Evolutionary conservation across 2,329 filamentous ascomycete species (phyloP), one percentile per base, ranked within the genome.

Genomic region (Epicoccum nigrum): DNA sequence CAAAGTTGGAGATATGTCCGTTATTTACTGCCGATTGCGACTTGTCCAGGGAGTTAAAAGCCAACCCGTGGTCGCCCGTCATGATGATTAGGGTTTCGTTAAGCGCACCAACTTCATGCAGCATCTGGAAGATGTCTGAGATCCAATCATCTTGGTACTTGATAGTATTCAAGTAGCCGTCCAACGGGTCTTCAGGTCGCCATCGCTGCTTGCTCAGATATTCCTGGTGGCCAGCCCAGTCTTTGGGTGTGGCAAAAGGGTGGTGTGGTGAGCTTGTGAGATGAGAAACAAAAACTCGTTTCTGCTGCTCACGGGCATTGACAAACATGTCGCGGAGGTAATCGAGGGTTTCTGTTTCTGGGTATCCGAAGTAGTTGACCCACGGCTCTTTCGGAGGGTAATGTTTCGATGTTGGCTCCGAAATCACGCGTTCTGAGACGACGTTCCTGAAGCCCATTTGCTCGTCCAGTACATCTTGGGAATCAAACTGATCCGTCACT

Each of bases 71-170:
- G 33, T 60, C 57, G 3, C 57, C 57, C 15, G 57, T 60, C 43
- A 60, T 56, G 4, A 60, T 37, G 8, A 60, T 32, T 4, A 60
- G 50, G 6, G 57, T 60, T 11, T 60, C 55, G 4, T 58, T 46
- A 19, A 60, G 51, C 25, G 50, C 51, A 19, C 52, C 51, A 11
- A 56, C 38, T 4, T 60, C 54, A 27, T 60, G 45, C 16, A 60
- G 20, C 57, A 60, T 60, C 13, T 60, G 45, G 40, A 60, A 58
- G 16, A 60, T 51, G 8, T 58, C 45, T 15, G 57, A 55, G 9
- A 60, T 47, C 57, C 57, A 60, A 5, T 58, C 39, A 25, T 60
- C 57, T 31, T 60, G 57, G 25, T 50, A 60, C 9, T 58, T 54
- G 34, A 60, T 60, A 1, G 57, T 58, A 27, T 60, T 60, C n/a